Evolutionary conservation across 306 rosid species (phyloP), one percentile per base, ranked within the genome.

Genomic region (Phaseolus lunatus): DNA sequence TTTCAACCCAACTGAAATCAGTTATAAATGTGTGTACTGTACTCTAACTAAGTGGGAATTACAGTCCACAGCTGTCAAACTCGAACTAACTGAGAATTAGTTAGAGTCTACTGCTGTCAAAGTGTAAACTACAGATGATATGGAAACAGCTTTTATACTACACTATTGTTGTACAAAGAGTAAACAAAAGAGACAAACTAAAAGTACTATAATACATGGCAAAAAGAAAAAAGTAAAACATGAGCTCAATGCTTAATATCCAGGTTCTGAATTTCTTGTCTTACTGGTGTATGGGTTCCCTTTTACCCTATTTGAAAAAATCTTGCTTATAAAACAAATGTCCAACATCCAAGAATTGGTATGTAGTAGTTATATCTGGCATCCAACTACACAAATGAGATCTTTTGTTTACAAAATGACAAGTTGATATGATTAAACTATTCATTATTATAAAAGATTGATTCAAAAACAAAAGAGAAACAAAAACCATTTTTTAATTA

Each of bases 141-240:
- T 33, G 39, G 39, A 33, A 33, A 33, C 2, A 39, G 44, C 44
- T 39, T n/a, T n/a, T n/a, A n/a, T n/a, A 39, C 44, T 39, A 39
- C 2, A 39, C 12, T 39, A 39, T 9, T 39, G 3, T 9, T 39
- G 44, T 39, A 39, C 10, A 39, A 39, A 39, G 44, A 8, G 44
- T 39, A 39, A 39, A 0, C 44, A 8, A 39, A 39, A 39, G 44
- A 39, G 9, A 8, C 10, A 39, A 8, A 9, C 44, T 39, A 39
- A 7, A 31, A 6, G 39, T 5, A 33, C 44, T 39, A 2, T 3
- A 39, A 39, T 39, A 39, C 44, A 39, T 53, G 70, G 68, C 67
- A 75, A 29, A 58, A 82, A 72, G n/a, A 31, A 31, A 82, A 44
- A 33, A 33, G 78, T 70, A 79, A 48, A 41, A 56, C 45, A 65